Percentiles rank a stretch among this genome's conserved stretches.
These are phyloP conservation scores for Pleurozium schreberi DNA, from an alignment of 225 moss, liverwort and hornwort genomes.

Conservation along the genomic window DNA sequence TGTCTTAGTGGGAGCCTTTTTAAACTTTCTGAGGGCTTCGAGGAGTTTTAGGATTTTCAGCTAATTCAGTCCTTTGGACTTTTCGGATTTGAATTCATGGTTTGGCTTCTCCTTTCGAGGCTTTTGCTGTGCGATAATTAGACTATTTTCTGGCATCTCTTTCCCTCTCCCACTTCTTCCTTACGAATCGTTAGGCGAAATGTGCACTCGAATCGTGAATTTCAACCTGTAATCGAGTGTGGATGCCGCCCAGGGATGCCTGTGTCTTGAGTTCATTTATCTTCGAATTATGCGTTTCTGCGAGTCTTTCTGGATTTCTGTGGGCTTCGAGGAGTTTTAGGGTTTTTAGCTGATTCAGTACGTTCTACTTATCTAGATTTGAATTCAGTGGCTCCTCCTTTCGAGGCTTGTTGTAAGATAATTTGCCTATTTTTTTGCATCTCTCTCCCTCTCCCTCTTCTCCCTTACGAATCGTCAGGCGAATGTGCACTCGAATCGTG, in stretches of 20 bases:
- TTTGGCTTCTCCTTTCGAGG: neutral
- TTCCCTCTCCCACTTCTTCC: neutral
- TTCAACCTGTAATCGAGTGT: neutral
- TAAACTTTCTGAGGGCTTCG: neutral
- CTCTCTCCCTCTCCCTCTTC: too few relatives aligned
- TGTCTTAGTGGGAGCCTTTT: neutral
- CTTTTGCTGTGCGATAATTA: neutral
- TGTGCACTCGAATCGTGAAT: neutral
- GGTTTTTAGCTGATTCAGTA: neutral
- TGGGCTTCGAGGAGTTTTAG: neutral
- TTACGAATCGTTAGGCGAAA: neutral
- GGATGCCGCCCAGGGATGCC: neutral
- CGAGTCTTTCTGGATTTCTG: neutral
- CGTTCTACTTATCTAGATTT: neutral
- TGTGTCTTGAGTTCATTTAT: too few relatives aligned
- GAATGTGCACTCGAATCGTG: too few relatives aligned
- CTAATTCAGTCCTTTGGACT: neutral
- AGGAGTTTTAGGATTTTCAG: neutral
- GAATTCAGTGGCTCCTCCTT: neutral
- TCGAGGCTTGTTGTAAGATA: neutral
- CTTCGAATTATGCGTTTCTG: neutral
- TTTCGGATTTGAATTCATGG: neutral
- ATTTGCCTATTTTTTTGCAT: neutral
- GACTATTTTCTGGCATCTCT: neutral
- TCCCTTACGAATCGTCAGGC: too few relatives aligned